A percentile compares a stretch with the other conserved stretches of the same genome.
These are phyloP conservation scores for Fusarium sp. DNA, from an alignment of 2,329 filamentous ascomycete genomes.

Conservation along the genomic window DNA sequence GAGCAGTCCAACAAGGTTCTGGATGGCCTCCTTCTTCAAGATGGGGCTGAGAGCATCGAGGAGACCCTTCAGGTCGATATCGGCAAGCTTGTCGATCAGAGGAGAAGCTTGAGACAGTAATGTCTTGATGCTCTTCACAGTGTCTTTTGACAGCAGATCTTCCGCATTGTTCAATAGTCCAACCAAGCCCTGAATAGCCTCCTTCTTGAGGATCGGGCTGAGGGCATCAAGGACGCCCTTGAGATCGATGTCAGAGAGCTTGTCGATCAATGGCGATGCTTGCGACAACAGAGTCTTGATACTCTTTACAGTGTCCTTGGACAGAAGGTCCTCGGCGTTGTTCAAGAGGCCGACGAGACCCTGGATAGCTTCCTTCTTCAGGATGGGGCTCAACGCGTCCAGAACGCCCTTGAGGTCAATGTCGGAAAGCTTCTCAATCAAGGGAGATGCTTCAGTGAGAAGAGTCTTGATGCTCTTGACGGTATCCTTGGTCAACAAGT, in stretches of 20 bases:
- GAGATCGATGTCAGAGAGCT: conserved; percentile 47
- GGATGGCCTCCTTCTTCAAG: conserved; percentile 44
- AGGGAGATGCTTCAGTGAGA: not conserved
- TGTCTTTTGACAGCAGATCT: conserved; percentile 27
- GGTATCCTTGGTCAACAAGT: not conserved
- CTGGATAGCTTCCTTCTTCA: conserved; percentile 17
- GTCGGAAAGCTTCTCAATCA: conserved; percentile 2
- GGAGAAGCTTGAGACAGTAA: conserved; percentile 29
- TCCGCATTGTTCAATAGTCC: conserved; percentile 39
- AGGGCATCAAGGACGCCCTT: conserved; percentile 42
- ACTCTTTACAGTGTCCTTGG: conserved; percentile 8
- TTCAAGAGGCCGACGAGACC: not conserved
- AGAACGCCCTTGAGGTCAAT: not conserved
- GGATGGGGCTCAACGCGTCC: not conserved
- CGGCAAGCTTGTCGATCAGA: conserved; percentile 36
- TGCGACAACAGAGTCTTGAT: not conserved
- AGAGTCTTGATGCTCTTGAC: conserved; percentile 20
- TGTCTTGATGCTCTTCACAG: conserved; percentile 36
- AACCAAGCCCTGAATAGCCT: conserved; percentile 43
- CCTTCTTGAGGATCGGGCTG: conserved; percentile 39
- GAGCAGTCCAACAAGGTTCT: conserved; percentile 44
- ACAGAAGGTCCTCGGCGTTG: conserved; percentile 1
- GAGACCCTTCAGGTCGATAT: conserved; percentile 46
- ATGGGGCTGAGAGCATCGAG: conserved; percentile 48
- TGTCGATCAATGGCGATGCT: conserved; percentile 34